phyloP scores from a whole-genome alignment of 1,284 basidiomycete genomes.

The Ganoderma multipileum region DNA sequence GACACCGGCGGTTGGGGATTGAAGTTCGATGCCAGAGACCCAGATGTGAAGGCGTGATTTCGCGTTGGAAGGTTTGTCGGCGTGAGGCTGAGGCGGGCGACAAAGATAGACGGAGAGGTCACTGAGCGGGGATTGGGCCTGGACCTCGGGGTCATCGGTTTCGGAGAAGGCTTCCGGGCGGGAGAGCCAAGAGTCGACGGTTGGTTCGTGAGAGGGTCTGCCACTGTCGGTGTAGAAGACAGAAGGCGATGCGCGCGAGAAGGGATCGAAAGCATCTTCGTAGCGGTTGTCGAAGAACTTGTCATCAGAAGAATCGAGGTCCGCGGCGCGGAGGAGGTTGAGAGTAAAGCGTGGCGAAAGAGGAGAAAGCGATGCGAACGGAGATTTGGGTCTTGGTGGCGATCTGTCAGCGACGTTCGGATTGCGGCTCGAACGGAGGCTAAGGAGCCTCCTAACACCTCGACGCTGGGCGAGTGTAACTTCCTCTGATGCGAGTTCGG shows the following conservation, averaged over 20 bases:
- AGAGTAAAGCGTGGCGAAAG: constrained; percentile 5
- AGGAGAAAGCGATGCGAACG: constrained; percentile 17
- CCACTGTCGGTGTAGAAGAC: constrained; percentile 25
- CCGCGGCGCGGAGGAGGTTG: background rate
- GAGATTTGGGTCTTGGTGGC: constrained; percentile 6
- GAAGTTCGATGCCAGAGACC: constrained; percentile 16
- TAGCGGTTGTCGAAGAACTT: background rate
- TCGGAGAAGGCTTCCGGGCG: background rate
- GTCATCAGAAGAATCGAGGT: background rate
- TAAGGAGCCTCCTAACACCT: constrained; percentile 18
- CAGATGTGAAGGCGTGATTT: constrained; percentile 20
- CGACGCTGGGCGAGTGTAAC: constrained; percentile 24
- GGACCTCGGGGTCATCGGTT: background rate
- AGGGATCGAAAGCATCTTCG: constrained; percentile 29
- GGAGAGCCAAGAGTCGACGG: background rate
- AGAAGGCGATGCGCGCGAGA: constrained; percentile 18
- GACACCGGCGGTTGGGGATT: background rate
- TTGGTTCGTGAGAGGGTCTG: constrained; percentile 10
- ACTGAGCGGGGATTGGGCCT: constrained; percentile 21
- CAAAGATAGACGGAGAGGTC: constrained; percentile 23
- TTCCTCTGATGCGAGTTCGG: background rate
- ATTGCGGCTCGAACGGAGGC: constrained; percentile 3
- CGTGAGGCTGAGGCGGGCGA: constrained; percentile 4
- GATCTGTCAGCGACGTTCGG: background rate
- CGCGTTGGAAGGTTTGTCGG: constrained; percentile 13